Evolutionary conservation across 2,329 filamentous ascomycete species (phyloP).

Genomic region (Cadophora malorum): DNA sequence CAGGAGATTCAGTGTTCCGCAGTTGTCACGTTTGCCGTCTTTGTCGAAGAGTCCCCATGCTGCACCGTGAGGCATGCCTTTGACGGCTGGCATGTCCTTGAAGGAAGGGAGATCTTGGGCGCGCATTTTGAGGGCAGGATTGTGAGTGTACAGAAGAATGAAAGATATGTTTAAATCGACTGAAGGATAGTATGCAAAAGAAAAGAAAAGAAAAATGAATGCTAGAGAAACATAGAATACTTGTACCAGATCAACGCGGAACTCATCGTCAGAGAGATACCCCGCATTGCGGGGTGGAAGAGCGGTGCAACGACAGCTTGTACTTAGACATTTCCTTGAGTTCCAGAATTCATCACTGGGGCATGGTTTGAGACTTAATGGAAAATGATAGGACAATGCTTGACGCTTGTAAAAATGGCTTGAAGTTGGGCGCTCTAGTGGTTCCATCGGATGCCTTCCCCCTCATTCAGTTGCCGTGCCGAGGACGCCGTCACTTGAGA

Average conservation of each 20-base stretch:
- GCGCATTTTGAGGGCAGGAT: constrained; percentile 26
- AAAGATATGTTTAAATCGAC: too few species aligned
- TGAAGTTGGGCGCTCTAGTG: not conserved
- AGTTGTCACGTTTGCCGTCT: constrained; percentile 54
- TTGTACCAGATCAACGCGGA: not conserved
- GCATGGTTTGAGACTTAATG: not conserved
- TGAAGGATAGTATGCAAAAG: too few species aligned
- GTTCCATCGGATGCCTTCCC: constrained; percentile 1
- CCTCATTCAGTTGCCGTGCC: not conserved
- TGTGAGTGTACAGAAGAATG: not conserved
- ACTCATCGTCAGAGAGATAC: not conserved
- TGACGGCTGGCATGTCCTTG: constrained; percentile 49
- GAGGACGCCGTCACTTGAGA: not conserved
- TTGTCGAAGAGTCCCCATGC: constrained; percentile 54
- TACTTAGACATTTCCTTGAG: constrained; percentile 2
- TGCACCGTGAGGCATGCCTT: constrained; percentile 51
- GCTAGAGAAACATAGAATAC: not conserved
- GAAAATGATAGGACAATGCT: not conserved
- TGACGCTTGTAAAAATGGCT: not conserved
- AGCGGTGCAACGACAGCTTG: constrained; percentile 1
- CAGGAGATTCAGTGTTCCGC: constrained; percentile 53
- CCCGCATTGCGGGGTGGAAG: not conserved
- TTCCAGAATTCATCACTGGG: not conserved
- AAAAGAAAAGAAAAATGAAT: not conserved
- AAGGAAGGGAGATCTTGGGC: constrained; percentile 45